phyloP scores from a whole-genome alignment of 2,329 filamentous ascomycete genomes.

The Sclerotinia minor region DNA sequence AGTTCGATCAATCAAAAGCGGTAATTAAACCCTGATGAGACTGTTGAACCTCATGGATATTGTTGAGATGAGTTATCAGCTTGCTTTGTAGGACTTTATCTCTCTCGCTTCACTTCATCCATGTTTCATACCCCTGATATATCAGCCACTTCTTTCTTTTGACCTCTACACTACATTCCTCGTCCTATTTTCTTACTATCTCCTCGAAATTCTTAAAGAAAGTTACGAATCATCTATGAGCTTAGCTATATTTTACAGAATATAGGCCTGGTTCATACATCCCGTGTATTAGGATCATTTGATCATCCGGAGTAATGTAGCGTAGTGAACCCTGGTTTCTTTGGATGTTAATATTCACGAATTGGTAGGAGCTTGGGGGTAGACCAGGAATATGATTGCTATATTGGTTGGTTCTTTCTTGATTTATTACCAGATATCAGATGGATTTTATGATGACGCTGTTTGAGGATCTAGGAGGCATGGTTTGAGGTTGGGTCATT shows the following conservation, averaged over 20 bases:
- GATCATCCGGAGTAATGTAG: not conserved
- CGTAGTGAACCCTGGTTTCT: slow-evolving; percentile 1
- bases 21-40: not conserved
- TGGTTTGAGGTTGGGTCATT: not conserved
- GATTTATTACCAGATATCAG: not conserved
- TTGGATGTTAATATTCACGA: not conserved
- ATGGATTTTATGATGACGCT: not conserved
- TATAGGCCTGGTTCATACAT: not conserved
- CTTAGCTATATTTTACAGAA: not conserved
- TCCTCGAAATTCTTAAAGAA: not conserved
- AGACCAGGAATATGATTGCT: not conserved
- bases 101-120: slow-evolving; percentile 18
- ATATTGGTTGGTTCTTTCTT: not conserved
- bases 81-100: too few species aligned
- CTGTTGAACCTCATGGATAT: not conserved
- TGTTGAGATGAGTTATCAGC: not conserved
- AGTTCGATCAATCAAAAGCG: not conserved
- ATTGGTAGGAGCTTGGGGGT: not conserved
- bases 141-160: slow-evolving; percentile 3
- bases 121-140: slow-evolving; percentile 18
- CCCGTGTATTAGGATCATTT: not conserved
- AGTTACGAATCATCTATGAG: not conserved
- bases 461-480: not conserved
- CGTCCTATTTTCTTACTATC: not conserved
- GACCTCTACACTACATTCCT: not conserved